A percentile compares a stretch with the other conserved stretches of the same genome.
Conservation (phyloP, 2,329 filamentous ascomycete genomes). For the Penicillium psychrosexuale region DNA sequence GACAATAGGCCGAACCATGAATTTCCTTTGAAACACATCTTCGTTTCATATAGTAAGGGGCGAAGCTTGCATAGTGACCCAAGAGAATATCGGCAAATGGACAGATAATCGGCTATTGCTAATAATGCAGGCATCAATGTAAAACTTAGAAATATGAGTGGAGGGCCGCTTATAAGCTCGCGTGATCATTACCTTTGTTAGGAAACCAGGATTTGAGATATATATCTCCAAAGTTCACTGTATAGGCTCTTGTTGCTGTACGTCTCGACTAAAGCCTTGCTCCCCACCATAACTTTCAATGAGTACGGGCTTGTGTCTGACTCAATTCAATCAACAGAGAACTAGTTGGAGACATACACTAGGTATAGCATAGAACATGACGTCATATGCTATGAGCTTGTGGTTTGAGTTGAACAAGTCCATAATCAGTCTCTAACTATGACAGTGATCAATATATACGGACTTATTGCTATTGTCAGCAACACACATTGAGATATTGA, state of each 20-base stretch:
- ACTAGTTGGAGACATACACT: background rate
- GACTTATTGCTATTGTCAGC: fast-evolving
- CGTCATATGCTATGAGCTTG: background rate
- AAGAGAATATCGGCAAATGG: background rate
- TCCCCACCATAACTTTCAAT: fast-evolving
- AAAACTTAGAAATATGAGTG: background rate
- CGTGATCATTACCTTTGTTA: background rate
- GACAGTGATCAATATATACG: background rate
- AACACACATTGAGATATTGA: background rate
- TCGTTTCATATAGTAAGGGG: background rate
- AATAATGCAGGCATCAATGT: background rate
- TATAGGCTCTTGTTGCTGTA: background rate
- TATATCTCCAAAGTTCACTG: background rate
- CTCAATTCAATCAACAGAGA: background rate
- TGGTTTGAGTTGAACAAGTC: background rate
- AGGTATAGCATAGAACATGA: background rate
- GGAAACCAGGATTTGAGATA: background rate
- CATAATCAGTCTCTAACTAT: background rate
- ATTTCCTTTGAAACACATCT: background rate
- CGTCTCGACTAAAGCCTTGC: background rate
- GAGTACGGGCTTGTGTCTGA: background rate
- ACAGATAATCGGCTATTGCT: background rate
- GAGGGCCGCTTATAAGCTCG: background rate
- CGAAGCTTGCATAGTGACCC: background rate
- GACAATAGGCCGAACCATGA: background rate